These are phyloP conservation scores for Ogataea pilisensis DNA, from an alignment of 805 yeast genomes.

Conservation along the genomic window DNA sequence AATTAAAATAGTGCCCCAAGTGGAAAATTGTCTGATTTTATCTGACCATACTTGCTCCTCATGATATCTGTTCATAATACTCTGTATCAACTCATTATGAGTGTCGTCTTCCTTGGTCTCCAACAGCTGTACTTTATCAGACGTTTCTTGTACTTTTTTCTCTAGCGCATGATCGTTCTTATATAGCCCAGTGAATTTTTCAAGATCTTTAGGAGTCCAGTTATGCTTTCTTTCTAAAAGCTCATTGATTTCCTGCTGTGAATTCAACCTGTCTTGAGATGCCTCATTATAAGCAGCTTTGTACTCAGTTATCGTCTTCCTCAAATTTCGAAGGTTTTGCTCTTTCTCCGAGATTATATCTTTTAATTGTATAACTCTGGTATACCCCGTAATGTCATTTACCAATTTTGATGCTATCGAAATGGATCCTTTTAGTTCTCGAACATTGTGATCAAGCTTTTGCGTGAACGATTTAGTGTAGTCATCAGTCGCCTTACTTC, in stretches of 20 bases:
- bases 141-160: conserved; percentile 49
- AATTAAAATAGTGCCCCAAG: conserved; percentile 92
- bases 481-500: conserved; percentile 22
- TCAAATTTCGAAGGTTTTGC: conserved; percentile 41
- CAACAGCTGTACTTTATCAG: conserved; percentile 42
- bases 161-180: conserved; percentile 76
- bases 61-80: conserved; percentile 83
- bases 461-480: conserved; percentile 39
- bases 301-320: conserved; percentile 42
- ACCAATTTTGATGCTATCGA: conserved; percentile 62
- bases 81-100: conserved; percentile 64
- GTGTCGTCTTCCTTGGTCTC: conserved; percentile 66
- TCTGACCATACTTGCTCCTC: conserved; percentile 99
- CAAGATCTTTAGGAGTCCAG: conserved; percentile 80
- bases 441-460: conserved; percentile 45
- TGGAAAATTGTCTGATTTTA: conserved; percentile 86
- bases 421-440: conserved; percentile 53
- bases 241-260: conserved; percentile 86
- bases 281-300: conserved; percentile 57
- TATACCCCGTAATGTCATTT: conserved; percentile 90
- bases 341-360: conserved; percentile 56
- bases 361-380: conserved; percentile 70
- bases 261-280: conserved; percentile 54
- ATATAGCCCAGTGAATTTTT: conserved; percentile 77
- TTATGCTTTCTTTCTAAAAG: conserved; percentile 75